phyloP scores from a whole-genome alignment of 2,329 filamentous ascomycete genomes.

The Epichloe gansuensis region DNA sequence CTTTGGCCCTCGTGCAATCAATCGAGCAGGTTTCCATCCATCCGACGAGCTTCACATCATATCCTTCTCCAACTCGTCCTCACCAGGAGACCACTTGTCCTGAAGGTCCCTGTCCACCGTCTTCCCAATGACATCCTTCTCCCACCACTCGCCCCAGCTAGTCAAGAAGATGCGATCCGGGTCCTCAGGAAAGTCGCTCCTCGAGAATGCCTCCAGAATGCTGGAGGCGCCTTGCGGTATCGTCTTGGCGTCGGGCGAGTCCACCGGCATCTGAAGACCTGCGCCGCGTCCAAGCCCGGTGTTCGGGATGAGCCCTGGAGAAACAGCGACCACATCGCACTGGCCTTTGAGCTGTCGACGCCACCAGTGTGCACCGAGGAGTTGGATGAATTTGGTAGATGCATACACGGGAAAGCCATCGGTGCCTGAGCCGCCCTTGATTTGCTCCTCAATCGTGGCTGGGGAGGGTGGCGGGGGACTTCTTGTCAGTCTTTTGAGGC shows the following conservation, averaged over 20 bases:
- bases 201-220: constrained; percentile 31
- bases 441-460: constrained; percentile 26
- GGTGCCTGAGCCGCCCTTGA: constrained; percentile 27
- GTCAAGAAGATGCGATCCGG: constrained; percentile 41
- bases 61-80: constrained; percentile 35
- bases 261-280: constrained; percentile 15
- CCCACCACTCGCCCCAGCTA: constrained; percentile 46
- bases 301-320: constrained; percentile 38
- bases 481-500: constrained; percentile 1
- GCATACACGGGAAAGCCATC: constrained; percentile 22
- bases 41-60: too few relatives aligned
- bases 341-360: constrained; percentile 34
- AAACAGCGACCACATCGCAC: constrained; percentile 38
- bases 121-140: constrained; percentile 28
- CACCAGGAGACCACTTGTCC: constrained; percentile 37
- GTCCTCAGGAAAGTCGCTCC: constrained; percentile 36
- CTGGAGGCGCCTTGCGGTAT: constrained; percentile 34
- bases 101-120: constrained; percentile 34
- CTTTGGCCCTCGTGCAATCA: constrained; percentile 19
- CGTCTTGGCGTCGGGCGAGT: constrained; percentile 34
- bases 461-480: neutral
- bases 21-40: constrained; percentile 14
- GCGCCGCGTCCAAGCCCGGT: constrained; percentile 28
- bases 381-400: constrained; percentile 37
- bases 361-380: constrained; percentile 44